Base-by-base conservation (phyloP, 768 basidiomycete genomes). In the Tricholoma furcatifolium region DNA sequence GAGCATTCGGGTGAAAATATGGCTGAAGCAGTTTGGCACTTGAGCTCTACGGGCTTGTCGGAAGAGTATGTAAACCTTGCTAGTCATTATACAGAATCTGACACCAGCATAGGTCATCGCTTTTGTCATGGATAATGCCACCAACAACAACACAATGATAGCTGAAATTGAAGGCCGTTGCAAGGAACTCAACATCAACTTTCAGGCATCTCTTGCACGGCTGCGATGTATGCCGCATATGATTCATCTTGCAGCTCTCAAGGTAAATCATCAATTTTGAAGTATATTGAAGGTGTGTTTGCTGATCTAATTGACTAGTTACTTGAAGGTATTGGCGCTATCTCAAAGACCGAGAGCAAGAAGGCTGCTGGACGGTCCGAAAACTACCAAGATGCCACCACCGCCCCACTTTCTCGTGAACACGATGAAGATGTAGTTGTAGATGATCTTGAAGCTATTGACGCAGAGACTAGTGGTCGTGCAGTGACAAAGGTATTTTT, bases 141-240 rank as follows among this genome's bases (percentile, higher is more conserved):
- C 61, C 0, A 74, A 73, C 49, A 73, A 74, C 47, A 66, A 74
- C 50, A 73, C 67, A 0, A n/a, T 73, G 43, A 53, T 69, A 2
- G 40, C 56, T 0, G 54, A 24, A 1, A 59, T 74, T 35, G 64
- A 58, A 27, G 8, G 11, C 1, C 52, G 56, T 2, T 62, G 57
- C 32, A 3, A 15, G 0, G 57, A 47, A 2, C 49, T 40, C 10
- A 58, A 59, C 3, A 65, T 73, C 31, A 2, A 14, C 1, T 70
- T 74, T 48, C 52, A 54, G 21, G 61, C 67, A 2, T 14, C 2
- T 8, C 41, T 61, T 10, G 57, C 67, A 7, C 59, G 66, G 3
- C 51, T 70, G 18, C 65, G 60, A n/a, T 74, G 72, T 57, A 68
- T 73, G 67, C 73, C 70, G 0, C 73, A 74, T 39, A 72, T 70